Evolutionary conservation across 805 yeast genomes (phyloP), one percentile per base, ranked within the genome.

Genomic region (Pichia membranifaciens): DNA sequence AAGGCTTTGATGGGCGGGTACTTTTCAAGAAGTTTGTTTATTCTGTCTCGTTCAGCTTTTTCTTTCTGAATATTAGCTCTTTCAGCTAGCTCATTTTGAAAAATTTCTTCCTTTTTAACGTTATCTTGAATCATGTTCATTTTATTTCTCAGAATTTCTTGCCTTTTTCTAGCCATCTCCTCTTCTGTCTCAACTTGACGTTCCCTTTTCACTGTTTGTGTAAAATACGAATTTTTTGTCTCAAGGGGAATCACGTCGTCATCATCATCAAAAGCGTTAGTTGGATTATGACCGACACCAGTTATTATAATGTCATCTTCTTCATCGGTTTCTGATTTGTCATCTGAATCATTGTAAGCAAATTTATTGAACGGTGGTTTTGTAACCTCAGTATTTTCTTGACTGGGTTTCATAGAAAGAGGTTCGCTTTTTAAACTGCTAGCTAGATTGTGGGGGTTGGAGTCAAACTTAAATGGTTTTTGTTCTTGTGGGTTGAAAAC

Each of bases 281-380:
- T 28, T 16, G 43, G 21, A 40, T 34, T 41, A 13, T 31, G 41
- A 18, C 20, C 18, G 7, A 44, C 34, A 7, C 45, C 48, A 0
- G 45, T 48, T n/a, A 48, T 48, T 3, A 45, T 32, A 4, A 48
- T 41, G 25, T 45, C 47, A 38, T 49, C 52, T 15, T 46, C 47
- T 3, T 44, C 48, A 7, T 37, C 36, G 13, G 44, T 25, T 16
- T 40, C 43, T 12, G 38, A 35, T 9, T 36, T 17, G 23, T 43
- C 47, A 35, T 38, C 43, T 7, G 34, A 12, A 43, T 47, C 42
- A 29, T 43, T 42, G 38, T 46, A 46, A 28, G 42, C 16, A 31
- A 46, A 46, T 23, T 41, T 41, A 2, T 37, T 31, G 3, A 45
- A 34, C 20, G 32, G 4, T 5, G 21, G 10, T 10, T 25, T 25